Conservation (phyloP, 2,329 filamentous ascomycete genomes). For the Emergomyces orientalis region DNA sequence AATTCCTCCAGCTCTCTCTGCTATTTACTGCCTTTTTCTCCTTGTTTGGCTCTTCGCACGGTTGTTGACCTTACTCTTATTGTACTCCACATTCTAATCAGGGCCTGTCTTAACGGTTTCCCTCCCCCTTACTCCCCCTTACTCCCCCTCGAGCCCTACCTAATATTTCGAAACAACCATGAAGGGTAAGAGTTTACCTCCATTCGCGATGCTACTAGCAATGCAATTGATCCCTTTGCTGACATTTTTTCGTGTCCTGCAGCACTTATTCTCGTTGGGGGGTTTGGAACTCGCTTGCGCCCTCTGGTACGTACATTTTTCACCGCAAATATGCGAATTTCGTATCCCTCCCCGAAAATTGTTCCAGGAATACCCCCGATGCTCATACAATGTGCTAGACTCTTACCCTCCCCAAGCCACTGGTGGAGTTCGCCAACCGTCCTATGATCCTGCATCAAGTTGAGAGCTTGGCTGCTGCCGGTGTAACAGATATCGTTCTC, state of each 20-base stretch:
- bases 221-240: constrained; percentile 13
- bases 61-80: background rate
- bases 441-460: constrained; percentile 99
- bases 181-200: constrained; percentile 34
- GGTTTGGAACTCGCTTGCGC: constrained; percentile 94
- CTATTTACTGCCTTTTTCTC: background rate
- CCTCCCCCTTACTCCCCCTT: background rate
- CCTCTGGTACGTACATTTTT: constrained; percentile 62
- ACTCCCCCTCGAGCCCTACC: no score
- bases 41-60: background rate
- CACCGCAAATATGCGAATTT: background rate
- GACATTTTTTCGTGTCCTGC: constrained; percentile 17
- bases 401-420: constrained; percentile 89
- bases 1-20: background rate
- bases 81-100: background rate
- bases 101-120: background rate
- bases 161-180: constrained; percentile 24
- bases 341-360: background rate
- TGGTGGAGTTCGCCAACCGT: constrained; percentile 98
- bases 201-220: constrained; percentile 8
- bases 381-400: constrained; percentile 50
- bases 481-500: constrained; percentile 94
- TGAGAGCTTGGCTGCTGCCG: constrained; percentile 82
- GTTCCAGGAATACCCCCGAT: background rate
- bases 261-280: constrained; percentile 98